A percentile compares a stretch with the other conserved stretches of the same genome.
phyloP scores from a whole-genome alignment of 805 yeast genomes.

The Candida arabinofermentans region DNA sequence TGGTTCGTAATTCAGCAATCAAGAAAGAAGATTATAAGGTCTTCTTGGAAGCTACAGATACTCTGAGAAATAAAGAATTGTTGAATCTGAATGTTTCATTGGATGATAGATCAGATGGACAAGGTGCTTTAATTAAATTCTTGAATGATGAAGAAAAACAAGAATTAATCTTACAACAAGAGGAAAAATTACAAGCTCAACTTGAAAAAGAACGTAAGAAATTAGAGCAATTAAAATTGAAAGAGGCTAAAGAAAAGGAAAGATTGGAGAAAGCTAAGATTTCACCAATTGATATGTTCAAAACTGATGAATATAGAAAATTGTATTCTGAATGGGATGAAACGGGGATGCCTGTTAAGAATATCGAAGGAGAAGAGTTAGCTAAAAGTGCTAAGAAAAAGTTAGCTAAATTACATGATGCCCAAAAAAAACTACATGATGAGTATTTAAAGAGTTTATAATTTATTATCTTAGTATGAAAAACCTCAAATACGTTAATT shows the following conservation, averaged over 20 bases:
- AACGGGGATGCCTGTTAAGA: conserved; percentile 76
- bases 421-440: conserved; percentile 77
- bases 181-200: conserved; percentile 50
- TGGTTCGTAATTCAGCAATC: conserved; percentile 72
- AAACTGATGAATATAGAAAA: conserved; percentile 36
- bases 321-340: conserved; percentile 77
- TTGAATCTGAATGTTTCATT: conserved; percentile 74
- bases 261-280: conserved; percentile 62
- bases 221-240: conserved; percentile 56
- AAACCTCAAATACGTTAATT: not conserved
- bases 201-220: conserved; percentile 34
- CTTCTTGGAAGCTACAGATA: conserved; percentile 69
- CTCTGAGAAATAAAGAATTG: conserved; percentile 66
- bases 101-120: conserved; percentile 80
- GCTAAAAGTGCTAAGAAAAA: conserved; percentile 86
- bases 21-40: conserved; percentile 45
- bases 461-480: not conserved
- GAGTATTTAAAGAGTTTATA: conserved; percentile 41
- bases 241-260: conserved; percentile 62
- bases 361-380: conserved; percentile 73
- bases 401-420: conserved; percentile 69
- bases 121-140: conserved; percentile 80
- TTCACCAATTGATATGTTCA: conserved; percentile 72
- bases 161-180: conserved; percentile 58
- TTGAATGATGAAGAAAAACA: conserved; percentile 64